phyloP scores from a whole-genome alignment of 2,329 filamentous ascomycete species.

The Diaporthe batatas region DNA sequence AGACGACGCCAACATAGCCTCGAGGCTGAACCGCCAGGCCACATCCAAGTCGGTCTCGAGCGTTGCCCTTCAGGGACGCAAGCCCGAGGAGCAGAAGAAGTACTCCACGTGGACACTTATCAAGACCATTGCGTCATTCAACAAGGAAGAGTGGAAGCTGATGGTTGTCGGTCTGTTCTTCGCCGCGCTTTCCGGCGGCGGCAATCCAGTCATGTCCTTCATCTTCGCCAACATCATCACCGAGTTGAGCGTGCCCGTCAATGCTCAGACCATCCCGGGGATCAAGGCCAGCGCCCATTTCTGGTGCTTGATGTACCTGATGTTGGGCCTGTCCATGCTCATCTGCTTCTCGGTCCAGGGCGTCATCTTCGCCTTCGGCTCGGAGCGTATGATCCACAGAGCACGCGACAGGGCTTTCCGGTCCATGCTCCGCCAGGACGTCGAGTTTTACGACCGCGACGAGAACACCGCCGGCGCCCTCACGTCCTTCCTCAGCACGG shows the following conservation, averaged over 20 bases:
- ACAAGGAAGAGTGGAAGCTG: conserved; percentile 75
- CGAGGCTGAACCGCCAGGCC: conserved; percentile 67
- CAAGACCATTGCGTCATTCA: conserved; percentile 85
- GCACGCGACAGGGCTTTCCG: conserved; percentile 88
- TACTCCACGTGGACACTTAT: conserved; percentile 83
- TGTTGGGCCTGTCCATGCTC: conserved; percentile 82
- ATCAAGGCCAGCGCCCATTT: conserved; percentile 82
- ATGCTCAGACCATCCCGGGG: conserved; percentile 62
- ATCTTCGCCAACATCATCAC: conserved; percentile 92
- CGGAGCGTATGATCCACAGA: conserved; percentile 86
- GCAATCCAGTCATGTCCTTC: conserved; percentile 74
- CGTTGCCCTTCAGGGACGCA: conserved; percentile 71
- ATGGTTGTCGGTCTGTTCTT: conserved; percentile 83
- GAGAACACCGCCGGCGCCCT: conserved; percentile 91
- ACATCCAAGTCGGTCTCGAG: conserved; percentile 77
- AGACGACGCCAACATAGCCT: conserved; percentile 69
- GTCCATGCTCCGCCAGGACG: conserved; percentile 90
- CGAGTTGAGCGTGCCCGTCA: conserved; percentile 70
- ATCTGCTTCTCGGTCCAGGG: conserved; percentile 78
- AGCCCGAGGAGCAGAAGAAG: conserved; percentile 63
- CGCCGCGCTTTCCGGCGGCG: conserved; percentile 82
- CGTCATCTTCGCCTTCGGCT: conserved; percentile 83
- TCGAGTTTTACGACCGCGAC: conserved; percentile 89
- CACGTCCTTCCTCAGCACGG: conserved; percentile 88
- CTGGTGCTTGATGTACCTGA: conserved; percentile 90